Evolutionary conservation across 1,139 yeast genomes (phyloP).

Genomic region (Debaryomyces udenii): DNA sequence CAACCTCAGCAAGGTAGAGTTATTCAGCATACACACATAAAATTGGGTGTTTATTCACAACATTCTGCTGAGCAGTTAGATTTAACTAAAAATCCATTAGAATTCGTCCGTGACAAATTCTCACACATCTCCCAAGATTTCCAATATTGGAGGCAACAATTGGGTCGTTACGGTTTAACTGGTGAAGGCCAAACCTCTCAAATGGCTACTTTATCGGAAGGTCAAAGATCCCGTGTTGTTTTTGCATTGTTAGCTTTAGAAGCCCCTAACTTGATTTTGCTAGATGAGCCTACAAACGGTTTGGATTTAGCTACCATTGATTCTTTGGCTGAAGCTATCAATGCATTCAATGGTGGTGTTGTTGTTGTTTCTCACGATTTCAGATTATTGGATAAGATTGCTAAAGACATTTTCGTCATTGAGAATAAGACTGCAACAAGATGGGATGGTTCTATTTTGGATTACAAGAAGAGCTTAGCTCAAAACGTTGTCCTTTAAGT

Average conservation of each 20-base stretch:
- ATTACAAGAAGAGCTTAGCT: constrained; percentile 93
- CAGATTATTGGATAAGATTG: constrained; percentile 96
- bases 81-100: constrained; percentile 90
- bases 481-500: constrained; percentile 73
- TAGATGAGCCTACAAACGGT: constrained; percentile 99
- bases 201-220: constrained; percentile 98
- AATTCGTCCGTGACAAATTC: constrained; percentile 94
- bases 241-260: constrained; percentile 95
- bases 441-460: constrained; percentile 92
- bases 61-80: constrained; percentile 98
- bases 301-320: constrained; percentile 97
- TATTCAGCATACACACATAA: constrained; percentile 95
- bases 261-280: constrained; percentile 87
- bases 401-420: constrained; percentile 94
- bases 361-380: constrained; percentile 99
- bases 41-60: constrained; percentile 98
- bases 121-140: constrained; percentile 89
- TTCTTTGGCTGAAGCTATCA: constrained; percentile 95
- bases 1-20: constrained; percentile 92
- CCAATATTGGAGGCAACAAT: constrained; percentile 99
- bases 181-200: constrained; percentile 99
- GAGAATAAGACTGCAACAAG: constrained; percentile 92
- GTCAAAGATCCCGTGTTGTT: constrained; percentile 98
- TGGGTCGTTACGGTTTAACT: constrained; percentile 97
- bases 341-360: constrained; percentile 95